A percentile compares a stretch with the other conserved stretches of the same genome.
Conservation (phyloP, 352 stramenopile genomes). For the Phytophthora pini region DNA sequence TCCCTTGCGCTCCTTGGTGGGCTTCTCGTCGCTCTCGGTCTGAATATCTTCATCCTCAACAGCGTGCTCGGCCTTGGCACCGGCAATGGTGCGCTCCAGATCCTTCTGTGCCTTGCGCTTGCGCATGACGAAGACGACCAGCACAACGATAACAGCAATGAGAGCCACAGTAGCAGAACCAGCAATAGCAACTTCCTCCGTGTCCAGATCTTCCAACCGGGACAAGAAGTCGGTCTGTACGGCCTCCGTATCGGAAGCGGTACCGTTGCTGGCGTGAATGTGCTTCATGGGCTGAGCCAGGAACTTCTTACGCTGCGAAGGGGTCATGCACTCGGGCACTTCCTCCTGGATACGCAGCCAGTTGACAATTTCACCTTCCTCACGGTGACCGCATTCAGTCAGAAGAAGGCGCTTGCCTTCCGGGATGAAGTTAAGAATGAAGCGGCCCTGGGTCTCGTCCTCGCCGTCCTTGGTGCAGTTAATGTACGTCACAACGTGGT, state of each 20-base stretch:
- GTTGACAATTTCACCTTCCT: conserved; percentile 87
- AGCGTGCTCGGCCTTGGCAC: conserved; percentile 80
- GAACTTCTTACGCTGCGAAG: conserved; percentile 78
- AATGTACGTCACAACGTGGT: conserved; percentile 88
- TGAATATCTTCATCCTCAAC: conserved; percentile 71
- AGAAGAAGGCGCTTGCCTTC: conserved; percentile 80
- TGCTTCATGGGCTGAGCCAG: conserved; percentile 88
- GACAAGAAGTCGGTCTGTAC: conserved; percentile 74
- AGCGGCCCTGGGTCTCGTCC: conserved; percentile 79
- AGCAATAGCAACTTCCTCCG: conserved; percentile 72
- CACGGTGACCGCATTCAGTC: conserved; percentile 84
- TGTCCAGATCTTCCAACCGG: conserved; percentile 65
- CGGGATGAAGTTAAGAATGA: conserved; percentile 87
- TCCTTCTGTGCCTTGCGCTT: conserved; percentile 86
- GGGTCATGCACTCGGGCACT: conserved; percentile 86
- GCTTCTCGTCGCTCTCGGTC: conserved; percentile 52
- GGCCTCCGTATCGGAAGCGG: conserved; percentile 43
- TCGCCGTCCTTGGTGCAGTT: conserved; percentile 82
- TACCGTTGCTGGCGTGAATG: conserved; percentile 80
- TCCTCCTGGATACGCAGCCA: conserved; percentile 86
- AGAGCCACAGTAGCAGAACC: conserved; percentile 63
- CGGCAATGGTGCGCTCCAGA: conserved; percentile 80
- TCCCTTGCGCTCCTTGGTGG: conserved; percentile 72
- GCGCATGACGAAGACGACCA: conserved; percentile 74
- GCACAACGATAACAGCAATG: conserved; percentile 68